Percentiles rank a stretch among this genome's conserved stretches.
These are phyloP conservation scores for Aspergillus sp. DNA, from an alignment of 2,329 filamentous ascomycete species.

Conservation along the genomic window DNA sequence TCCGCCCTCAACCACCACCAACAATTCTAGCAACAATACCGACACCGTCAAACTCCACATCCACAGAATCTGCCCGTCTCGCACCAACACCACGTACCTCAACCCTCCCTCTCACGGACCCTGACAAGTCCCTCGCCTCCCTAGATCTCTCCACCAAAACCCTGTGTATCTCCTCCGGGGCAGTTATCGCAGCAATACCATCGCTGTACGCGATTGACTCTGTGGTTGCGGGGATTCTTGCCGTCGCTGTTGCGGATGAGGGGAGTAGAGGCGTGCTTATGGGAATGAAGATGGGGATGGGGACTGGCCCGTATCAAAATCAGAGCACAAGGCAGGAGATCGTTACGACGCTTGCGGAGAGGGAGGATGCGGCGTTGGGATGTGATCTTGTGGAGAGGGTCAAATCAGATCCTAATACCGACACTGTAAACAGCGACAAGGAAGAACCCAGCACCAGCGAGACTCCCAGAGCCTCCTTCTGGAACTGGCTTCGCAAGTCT, in stretches of 20 bases:
- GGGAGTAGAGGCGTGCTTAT: slow-evolving; percentile 33
- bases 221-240: slow-evolving; percentile 39
- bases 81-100: slow-evolving; percentile 32
- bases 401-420: slow-evolving; percentile 8
- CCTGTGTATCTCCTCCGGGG: slow-evolving; percentile 34
- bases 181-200: slow-evolving; percentile 36
- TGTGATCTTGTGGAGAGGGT: slow-evolving; percentile 29
- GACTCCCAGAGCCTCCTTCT: neutral
- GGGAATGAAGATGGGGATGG: slow-evolving; percentile 26
- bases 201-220: slow-evolving; percentile 45
- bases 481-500: too few species aligned
- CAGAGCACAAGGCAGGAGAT: slow-evolving; percentile 11
- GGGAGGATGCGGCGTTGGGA: slow-evolving; percentile 36
- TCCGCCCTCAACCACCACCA: slow-evolving; percentile 13
- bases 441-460: neutral
- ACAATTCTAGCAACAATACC: slow-evolving; percentile 35
- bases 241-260: slow-evolving; percentile 40
- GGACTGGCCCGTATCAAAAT: slow-evolving; percentile 17
- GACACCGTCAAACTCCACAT: slow-evolving; percentile 26
- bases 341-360: slow-evolving; percentile 35
- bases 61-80: slow-evolving; percentile 26
- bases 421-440: neutral
- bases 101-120: slow-evolving; percentile 33
- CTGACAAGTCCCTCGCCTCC: slow-evolving; percentile 33
- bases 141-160: slow-evolving; percentile 39